Evolutionary conservation across 176 grass and related monocot genomes (phyloP).

Genomic region (Phyllostachys edulis): DNA sequence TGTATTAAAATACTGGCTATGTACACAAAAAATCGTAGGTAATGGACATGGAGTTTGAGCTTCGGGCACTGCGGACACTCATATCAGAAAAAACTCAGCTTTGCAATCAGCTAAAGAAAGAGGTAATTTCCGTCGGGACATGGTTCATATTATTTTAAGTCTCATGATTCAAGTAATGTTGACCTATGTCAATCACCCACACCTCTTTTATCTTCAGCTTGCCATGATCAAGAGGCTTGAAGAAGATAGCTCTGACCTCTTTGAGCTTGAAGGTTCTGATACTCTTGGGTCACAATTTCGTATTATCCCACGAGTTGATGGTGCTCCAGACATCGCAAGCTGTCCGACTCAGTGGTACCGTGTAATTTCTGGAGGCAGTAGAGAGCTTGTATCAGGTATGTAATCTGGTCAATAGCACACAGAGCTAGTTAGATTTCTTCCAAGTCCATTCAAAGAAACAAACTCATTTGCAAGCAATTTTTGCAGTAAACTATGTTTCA

Average conservation of each 20-base stretch:
- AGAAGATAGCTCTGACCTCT: constrained; percentile 60
- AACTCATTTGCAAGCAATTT: background rate
- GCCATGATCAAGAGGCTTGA: constrained; percentile 79
- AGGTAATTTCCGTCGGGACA: constrained; percentile 48
- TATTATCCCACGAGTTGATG: constrained; percentile 68
- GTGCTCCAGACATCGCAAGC: constrained; percentile 48
- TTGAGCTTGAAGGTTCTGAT: constrained; percentile 77
- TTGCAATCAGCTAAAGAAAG: constrained; percentile 90
- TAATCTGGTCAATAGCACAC: background rate
- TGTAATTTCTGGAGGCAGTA: constrained; percentile 54
- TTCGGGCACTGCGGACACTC: constrained; percentile 65
- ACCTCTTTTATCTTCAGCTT: constrained; percentile 53
- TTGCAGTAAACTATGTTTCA: constrained; percentile 5
- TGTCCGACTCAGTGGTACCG: constrained; percentile 81
- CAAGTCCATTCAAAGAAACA: constrained; percentile 9
- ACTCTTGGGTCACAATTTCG: constrained; percentile 69
- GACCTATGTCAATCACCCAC: constrained; percentile 4
- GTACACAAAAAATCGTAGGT: constrained; percentile 43
- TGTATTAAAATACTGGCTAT: background rate
- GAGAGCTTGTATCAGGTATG: constrained; percentile 76
- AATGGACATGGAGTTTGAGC: constrained; percentile 95
- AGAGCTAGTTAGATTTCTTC: constrained; percentile 3
- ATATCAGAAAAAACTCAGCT: constrained; percentile 78
- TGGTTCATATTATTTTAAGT: constrained; percentile 10
- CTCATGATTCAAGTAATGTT: constrained; percentile 3